These are phyloP conservation scores for Pleurotus djamor DNA, from an alignment of 768 basidiomycete genomes.

Conservation along the genomic window DNA sequence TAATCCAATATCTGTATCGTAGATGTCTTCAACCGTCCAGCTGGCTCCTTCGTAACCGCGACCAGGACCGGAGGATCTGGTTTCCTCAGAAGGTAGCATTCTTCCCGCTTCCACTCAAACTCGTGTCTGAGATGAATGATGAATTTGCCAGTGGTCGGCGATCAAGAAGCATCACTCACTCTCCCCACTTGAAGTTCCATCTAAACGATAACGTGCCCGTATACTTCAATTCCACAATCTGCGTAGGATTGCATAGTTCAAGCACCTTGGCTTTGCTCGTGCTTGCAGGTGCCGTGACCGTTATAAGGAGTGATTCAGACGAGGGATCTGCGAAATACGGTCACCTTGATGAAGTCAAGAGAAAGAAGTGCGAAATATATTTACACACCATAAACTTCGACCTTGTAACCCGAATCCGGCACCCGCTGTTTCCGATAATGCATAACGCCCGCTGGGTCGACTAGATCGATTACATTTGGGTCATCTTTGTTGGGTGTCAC, in stretches of 20 bases:
- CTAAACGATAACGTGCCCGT: slow-evolving; percentile 72
- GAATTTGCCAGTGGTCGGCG: neutral
- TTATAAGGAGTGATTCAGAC: slow-evolving; percentile 69
- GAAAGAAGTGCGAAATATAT: neutral
- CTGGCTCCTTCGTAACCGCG: slow-evolving; percentile 75
- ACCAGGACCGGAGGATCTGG: slow-evolving; percentile 87
- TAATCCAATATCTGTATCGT: slow-evolving; percentile 82
- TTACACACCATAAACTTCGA: slow-evolving; percentile 64
- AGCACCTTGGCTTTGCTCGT: slow-evolving; percentile 73
- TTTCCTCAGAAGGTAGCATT: slow-evolving; percentile 80
- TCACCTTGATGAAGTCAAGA: neutral
- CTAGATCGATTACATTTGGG: slow-evolving; percentile 64
- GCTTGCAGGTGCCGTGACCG: slow-evolving; percentile 60
- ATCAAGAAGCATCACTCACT: slow-evolving; percentile 45
- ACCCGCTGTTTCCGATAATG: slow-evolving; percentile 76
- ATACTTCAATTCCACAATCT: slow-evolving; percentile 66
- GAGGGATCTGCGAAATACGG: slow-evolving; percentile 52
- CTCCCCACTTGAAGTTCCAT: slow-evolving; percentile 84
- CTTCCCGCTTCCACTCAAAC: slow-evolving; percentile 85
- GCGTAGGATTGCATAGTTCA: slow-evolving; percentile 74
- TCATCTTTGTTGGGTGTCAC: slow-evolving; percentile 59
- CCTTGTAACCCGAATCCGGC: slow-evolving; percentile 52
- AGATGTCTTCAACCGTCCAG: slow-evolving; percentile 60
- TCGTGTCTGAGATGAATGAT: slow-evolving; percentile 50
- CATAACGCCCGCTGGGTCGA: slow-evolving; percentile 57